phyloP scores from a whole-genome alignment of 148 eudicot species.

The Dianthus caryophyllus region DNA sequence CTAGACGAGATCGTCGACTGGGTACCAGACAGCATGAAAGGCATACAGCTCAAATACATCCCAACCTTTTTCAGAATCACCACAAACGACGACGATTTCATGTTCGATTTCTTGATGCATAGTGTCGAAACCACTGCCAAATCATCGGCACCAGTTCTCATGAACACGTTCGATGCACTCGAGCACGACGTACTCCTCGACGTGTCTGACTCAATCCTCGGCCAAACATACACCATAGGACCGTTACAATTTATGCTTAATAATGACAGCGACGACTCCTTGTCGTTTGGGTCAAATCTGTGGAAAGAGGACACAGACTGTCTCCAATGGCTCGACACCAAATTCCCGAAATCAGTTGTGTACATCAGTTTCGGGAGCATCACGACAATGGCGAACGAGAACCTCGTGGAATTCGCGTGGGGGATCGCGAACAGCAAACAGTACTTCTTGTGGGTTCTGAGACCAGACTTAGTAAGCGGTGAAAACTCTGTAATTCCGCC shows the following conservation, averaged over 20 bases:
- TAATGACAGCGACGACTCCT: background rate
- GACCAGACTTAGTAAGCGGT: slow-evolving; percentile 24
- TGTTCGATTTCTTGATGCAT: slow-evolving; percentile 23
- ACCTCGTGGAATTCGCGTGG: slow-evolving; percentile 32
- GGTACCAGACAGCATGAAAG: slow-evolving; percentile 22
- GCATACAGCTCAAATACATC: slow-evolving; percentile 27
- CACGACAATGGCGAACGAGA: slow-evolving; percentile 19
- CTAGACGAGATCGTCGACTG: slow-evolving; percentile 22
- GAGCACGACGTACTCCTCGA: slow-evolving; percentile 27
- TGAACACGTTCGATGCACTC: slow-evolving; percentile 38
- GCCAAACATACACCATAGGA: slow-evolving; percentile 37
- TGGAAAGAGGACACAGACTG: slow-evolving; percentile 36
- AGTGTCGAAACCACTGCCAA: background rate
- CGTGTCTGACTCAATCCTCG: slow-evolving; percentile 26
- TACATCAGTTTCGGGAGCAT: slow-evolving; percentile 33
- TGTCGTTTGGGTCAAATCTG: slow-evolving; percentile 24
- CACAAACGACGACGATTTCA: slow-evolving; percentile 25
- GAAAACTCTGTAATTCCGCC: slow-evolving; percentile 17
- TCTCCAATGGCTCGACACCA: slow-evolving; percentile 25
- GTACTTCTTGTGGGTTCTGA: slow-evolving; percentile 26
- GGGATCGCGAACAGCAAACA: slow-evolving; percentile 30
- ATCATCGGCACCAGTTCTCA: slow-evolving; percentile 24
- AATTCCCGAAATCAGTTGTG: slow-evolving; percentile 18
- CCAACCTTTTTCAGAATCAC: slow-evolving; percentile 34
- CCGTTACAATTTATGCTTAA: slow-evolving; percentile 29